A percentile compares a stretch with the other conserved stretches of the same genome.
Conservation (phyloP, 441 rosid genomes). For the Croton setiger region DNA sequence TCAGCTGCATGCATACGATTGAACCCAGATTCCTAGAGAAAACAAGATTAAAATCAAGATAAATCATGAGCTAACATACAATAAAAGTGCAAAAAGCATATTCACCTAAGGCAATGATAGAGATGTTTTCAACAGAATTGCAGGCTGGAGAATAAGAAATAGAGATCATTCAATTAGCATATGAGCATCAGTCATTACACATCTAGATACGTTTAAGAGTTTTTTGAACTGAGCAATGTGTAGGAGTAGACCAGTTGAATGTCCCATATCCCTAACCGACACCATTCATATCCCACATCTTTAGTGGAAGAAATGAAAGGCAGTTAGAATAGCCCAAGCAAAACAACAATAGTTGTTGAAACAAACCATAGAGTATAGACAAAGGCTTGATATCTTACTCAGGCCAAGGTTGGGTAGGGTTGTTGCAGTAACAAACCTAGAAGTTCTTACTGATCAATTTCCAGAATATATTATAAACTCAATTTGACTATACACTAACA, state of each 20-base stretch:
- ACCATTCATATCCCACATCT: not conserved
- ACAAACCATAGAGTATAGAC: not conserved
- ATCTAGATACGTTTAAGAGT: not conserved
- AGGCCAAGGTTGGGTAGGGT: not conserved
- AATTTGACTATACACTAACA: slow-evolving; percentile 8
- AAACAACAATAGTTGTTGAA: not conserved
- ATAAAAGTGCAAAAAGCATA: not conserved
- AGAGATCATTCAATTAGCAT: not conserved
- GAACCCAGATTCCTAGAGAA: slow-evolving; percentile 60
- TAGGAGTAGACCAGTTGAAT: no score
- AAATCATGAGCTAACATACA: not conserved
- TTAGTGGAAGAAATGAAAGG: not conserved
- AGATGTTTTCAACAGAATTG: not conserved
- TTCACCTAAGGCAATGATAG: not conserved
- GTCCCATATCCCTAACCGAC: no score
- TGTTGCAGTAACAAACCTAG: not conserved
- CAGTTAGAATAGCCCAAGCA: not conserved
- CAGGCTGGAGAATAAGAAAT: not conserved
- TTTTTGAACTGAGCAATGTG: not conserved
- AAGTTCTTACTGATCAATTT: not conserved
- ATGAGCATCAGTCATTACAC: not conserved
- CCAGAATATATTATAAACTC: not conserved
- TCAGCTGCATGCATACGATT: slow-evolving; percentile 62
- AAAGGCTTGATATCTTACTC: not conserved
- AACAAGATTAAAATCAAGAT: not conserved